Evolutionary conservation across 345 rosid species (phyloP), one percentile per base, ranked within the genome.

Genomic region (Aegle marmelos): DNA sequence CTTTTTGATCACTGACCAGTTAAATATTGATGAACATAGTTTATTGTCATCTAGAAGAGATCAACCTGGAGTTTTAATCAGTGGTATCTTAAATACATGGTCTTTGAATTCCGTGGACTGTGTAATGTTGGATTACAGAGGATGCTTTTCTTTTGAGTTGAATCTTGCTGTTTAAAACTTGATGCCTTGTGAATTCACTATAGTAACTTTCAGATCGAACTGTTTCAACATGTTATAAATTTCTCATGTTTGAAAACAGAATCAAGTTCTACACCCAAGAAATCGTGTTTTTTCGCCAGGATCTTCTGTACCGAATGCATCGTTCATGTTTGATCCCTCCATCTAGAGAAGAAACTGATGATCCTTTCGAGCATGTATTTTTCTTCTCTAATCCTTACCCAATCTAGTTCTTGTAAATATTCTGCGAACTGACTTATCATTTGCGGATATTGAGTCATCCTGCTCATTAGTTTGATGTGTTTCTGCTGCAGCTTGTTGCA

Each of bases 311-410:
- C 74, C 89, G 87, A 78, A 94, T 96, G 97, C 97, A 92, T 22
- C 97, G 98, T 22, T 89, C 95, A 11, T 96, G 99, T 81, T 88
- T 96, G 87, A 82, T 96, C 76, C 79, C 97, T 50, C 97, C 98
- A 57, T 96, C 95, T 56, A 63, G 86, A 6, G 99, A 91, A 82
- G 98, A 96, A 84, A 94, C 97, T 6, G 82, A 82, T 33, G 95
- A 96, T 83, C 91, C 85, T 63, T 96, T 96, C 78, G 86, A 92
- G 79, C 99, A 94, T 83, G 98, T 94, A 89, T 72, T 73, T 69
- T 77, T 48, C 60, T 36, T 79, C 24, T n/a, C 63, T 6, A 54
- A 58, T 11, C 62, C 65, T 27, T 19, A 10, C 57, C 25, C 37
- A 3, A 66, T 61, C 9, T n/a, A 16, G 58, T 62, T 36, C 45